Conservation (phyloP, 768 basidiomycete species). For the Russula olivacea region DNA sequence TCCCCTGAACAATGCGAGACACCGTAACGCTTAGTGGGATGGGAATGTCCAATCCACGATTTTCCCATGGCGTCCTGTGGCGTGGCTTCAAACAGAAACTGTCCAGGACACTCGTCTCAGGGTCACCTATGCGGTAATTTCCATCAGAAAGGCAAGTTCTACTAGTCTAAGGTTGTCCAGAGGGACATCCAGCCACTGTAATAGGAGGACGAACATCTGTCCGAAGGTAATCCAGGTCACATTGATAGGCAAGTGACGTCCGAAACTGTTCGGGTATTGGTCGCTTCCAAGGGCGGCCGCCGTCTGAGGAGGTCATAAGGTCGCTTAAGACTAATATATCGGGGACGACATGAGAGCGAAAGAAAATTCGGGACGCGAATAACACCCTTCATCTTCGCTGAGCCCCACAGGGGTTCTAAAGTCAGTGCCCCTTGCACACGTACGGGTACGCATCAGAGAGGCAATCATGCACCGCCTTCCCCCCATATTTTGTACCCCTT, state of each 20-base stretch:
- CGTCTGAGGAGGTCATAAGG: too few relatives aligned
- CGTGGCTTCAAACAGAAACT: background rate
- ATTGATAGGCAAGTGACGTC: background rate
- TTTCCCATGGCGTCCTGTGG: background rate
- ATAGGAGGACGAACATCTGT: too few relatives aligned
- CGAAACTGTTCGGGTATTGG: background rate
- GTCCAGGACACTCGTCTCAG: background rate
- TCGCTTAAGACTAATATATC: too few relatives aligned
- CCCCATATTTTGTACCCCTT: too few relatives aligned
- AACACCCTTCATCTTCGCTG: background rate
- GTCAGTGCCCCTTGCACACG: too few relatives aligned
- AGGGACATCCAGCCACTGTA: background rate
- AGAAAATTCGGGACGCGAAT: background rate
- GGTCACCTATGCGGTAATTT: background rate
- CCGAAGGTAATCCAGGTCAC: too few relatives aligned
- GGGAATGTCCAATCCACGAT: background rate
- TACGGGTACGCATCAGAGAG: too few relatives aligned
- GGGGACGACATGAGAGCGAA: background rate
- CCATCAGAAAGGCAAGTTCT: constrained; percentile 1
- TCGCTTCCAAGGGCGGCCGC: background rate
- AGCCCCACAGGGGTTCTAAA: too few relatives aligned
- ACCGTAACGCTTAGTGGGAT: background rate
- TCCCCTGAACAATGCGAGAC: too few relatives aligned
- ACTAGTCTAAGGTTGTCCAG: background rate
- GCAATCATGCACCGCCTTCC: too few relatives aligned